phyloP scores from a whole-genome alignment of 768 basidiomycete genomes.

The Dioszegia hungarica region DNA sequence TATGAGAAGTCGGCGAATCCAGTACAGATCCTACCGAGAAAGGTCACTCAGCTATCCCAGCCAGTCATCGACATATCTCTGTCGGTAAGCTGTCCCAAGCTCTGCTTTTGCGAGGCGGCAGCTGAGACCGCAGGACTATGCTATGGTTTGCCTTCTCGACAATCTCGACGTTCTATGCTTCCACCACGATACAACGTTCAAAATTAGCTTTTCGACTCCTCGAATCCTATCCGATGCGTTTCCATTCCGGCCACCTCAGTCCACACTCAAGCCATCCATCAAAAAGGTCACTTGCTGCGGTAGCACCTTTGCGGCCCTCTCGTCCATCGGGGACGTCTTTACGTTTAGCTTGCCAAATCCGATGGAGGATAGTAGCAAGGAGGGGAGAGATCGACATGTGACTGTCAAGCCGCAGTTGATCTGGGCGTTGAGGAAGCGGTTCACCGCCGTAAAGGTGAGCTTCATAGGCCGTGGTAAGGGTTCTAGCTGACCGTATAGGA shows the following conservation, averaged over 20 bases:
- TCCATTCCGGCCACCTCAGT: conserved; percentile 77
- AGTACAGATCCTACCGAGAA: conserved; percentile 69
- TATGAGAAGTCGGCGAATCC: conserved; percentile 72
- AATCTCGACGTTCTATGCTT: conserved; percentile 76
- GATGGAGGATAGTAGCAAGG: conserved; percentile 40
- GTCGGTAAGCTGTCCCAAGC: conserved; percentile 55
- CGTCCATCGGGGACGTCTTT: conserved; percentile 84
- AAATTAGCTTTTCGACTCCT: conserved; percentile 74
- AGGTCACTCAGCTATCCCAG: conserved; percentile 70
- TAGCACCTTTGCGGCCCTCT: conserved; percentile 73
- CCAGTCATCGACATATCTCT: conserved; percentile 68
- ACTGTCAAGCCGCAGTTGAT: conserved; percentile 75
- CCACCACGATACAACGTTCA: conserved; percentile 69
- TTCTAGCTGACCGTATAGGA: conserved; percentile 55
- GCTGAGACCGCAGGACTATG: conserved; percentile 59
- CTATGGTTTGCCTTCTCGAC: conserved; percentile 73
- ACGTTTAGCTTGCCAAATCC: conserved; percentile 59
- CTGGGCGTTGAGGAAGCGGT: conserved; percentile 82
- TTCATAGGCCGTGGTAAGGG: background rate
- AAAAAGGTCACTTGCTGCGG: conserved; percentile 75
- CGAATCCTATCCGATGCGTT: conserved; percentile 68
- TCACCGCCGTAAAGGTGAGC: conserved; percentile 70
- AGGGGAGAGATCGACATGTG: conserved; percentile 47
- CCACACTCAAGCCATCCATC: conserved; percentile 65
- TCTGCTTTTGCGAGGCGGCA: background rate